Evolutionary conservation across 2,329 filamentous ascomycete species (phyloP).

Genomic region (Hymenoscyphus albidus): DNA sequence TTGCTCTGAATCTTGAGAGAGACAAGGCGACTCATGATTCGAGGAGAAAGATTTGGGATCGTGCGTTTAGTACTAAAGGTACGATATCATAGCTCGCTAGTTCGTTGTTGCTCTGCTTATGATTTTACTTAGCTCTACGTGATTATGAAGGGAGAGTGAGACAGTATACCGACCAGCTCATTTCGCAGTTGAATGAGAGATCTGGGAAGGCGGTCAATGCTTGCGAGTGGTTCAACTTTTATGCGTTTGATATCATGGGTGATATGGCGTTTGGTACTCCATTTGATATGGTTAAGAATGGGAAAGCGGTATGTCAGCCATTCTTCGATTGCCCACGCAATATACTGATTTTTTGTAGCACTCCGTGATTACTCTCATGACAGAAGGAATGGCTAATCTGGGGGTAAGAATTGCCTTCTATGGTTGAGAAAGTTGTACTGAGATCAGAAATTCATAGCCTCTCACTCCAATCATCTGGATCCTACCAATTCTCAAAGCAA

Average conservation of each 20-base stretch:
- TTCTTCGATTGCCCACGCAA: neutral
- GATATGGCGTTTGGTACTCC: slow-evolving; percentile 29
- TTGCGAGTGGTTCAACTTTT: slow-evolving; percentile 26
- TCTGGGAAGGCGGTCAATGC: slow-evolving; percentile 23
- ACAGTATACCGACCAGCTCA: slow-evolving; percentile 19
- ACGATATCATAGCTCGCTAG: neutral
- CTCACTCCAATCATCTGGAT: slow-evolving; percentile 26
- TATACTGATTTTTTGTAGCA: slow-evolving; percentile 2
- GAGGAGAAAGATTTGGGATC: slow-evolving; percentile 27
- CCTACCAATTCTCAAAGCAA: slow-evolving; percentile 17
- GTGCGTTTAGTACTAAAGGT: slow-evolving; percentile 26
- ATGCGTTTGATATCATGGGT: slow-evolving; percentile 31
- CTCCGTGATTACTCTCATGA: slow-evolving; percentile 4
- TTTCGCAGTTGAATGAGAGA: slow-evolving; percentile 15
- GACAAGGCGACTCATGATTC: slow-evolving; percentile 24
- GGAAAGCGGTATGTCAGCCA: slow-evolving; percentile 9
- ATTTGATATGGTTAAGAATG: slow-evolving; percentile 26
- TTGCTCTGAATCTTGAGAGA: slow-evolving; percentile 18
- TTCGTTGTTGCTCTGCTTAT: neutral
- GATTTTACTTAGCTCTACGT: slow-evolving; percentile 19
- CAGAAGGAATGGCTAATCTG: neutral
- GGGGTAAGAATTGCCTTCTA: neutral
- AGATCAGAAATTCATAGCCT: slow-evolving; percentile 3
- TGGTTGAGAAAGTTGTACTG: neutral
- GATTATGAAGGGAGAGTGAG: slow-evolving; percentile 25